Base-by-base conservation (phyloP, 2,329 filamentous ascomycete genomes). In the Neofusicoccum umdonicola region DNA sequence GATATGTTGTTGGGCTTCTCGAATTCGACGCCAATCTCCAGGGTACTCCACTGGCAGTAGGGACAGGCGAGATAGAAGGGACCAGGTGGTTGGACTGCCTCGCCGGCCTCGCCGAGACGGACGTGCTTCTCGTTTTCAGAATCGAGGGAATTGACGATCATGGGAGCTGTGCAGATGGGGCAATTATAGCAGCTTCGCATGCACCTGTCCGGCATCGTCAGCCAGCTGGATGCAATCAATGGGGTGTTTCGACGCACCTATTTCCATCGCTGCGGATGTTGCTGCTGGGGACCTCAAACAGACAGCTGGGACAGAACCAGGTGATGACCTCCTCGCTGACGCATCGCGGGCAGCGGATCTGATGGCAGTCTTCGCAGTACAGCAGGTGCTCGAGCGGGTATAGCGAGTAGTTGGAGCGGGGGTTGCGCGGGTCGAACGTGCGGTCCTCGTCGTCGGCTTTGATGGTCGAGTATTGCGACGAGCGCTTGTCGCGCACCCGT, bases 301-400 rank as follows among this genome's bases (percentile, higher is more conserved):
- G 80, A 76, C 95, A 99, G 75, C 88, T 94, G 4, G 95, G 95
- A 73, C 95, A 99, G 78, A 92, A 99, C 84, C 93, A 97, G 62
- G 92, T 95, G 54, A 96, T 88, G 63, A 97, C 93, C 79, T 99
- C 95, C 75, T 99, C 95, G 54, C 89, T 87, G 62, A 96, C 91
- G 74, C 95, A 99, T 79, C 93, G 85, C 5, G 92, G 91, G 75
- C 95, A 99, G 70, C 95, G 90, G 67, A 98, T 96, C 78, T 97
- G 90, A 75, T 96, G 92, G 77, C 95, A 99, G 76, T 98, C 95
- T 75, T 97, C 94, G 81, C 95, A 99, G 81, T 96, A 99, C 45
- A 98, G 85, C 31, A 99, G 86, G 74, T 97, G 89, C 73, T 98
- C 94, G 50, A 97, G 88, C 0, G 95, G 94, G 74, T 94, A 97